Evolutionary conservation across 192 early-diverging fungal species (phyloP).

Genomic region (Endogone sp.): DNA sequence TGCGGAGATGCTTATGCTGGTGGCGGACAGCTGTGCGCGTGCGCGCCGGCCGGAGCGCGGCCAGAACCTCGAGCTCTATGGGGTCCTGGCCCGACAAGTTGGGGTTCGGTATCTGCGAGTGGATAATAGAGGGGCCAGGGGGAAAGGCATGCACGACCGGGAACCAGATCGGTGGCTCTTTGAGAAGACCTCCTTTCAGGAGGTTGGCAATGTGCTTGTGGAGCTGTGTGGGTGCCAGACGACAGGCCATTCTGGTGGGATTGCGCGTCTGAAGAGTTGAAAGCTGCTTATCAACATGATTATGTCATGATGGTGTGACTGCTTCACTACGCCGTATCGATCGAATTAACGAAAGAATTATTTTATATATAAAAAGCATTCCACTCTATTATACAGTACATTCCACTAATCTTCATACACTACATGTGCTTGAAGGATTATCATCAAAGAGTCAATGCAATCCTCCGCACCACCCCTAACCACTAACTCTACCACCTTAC

Average conservation of each 20-base stretch:
- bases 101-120: constrained; percentile 23
- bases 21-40: constrained; percentile 18
- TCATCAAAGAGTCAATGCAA: background rate
- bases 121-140: constrained; percentile 53
- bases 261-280: no score
- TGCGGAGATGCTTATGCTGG: constrained; percentile 54
- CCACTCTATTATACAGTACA: background rate
- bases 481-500: no score
- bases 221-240: constrained; percentile 37
- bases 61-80: background rate
- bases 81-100: constrained; percentile 13
- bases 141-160: constrained; percentile 40
- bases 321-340: no score
- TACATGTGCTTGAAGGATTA: background rate
- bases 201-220: constrained; percentile 47
- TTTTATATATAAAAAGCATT: no score
- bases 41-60: background rate
- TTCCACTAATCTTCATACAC: background rate
- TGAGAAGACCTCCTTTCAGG: constrained; percentile 48
- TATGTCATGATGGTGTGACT: no score
- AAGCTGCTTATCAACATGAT: no score
- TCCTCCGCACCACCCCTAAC: no score
- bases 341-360: no score
- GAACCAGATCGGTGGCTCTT: constrained; percentile 50
- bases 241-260: constrained; percentile 18